Conservation (phyloP, 202 grass and related monocot species). For the Digitaria exilis region DNA sequence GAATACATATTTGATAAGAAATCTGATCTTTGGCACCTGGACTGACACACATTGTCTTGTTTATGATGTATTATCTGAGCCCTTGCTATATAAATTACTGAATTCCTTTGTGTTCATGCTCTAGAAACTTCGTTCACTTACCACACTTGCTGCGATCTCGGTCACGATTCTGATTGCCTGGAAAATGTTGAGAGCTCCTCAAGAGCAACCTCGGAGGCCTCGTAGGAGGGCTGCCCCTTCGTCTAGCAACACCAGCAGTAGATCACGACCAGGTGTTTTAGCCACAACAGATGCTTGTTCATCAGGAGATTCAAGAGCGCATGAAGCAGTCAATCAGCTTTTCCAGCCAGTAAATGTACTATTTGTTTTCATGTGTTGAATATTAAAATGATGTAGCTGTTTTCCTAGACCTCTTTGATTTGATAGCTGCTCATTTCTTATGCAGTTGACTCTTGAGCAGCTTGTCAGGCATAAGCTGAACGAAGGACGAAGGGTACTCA, state of each 20-base stretch:
- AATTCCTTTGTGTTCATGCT: conserved; percentile 42
- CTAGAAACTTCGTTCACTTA: conserved; percentile 89
- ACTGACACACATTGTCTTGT: neutral
- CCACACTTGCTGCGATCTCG: conserved; percentile 84
- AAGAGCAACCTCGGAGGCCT: conserved; percentile 77
- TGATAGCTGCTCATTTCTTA: conserved; percentile 40
- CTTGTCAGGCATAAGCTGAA: conserved; percentile 96
- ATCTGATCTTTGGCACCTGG: neutral
- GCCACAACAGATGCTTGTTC: conserved; percentile 66
- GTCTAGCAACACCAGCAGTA: conserved; percentile 60
- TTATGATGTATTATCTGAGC: conserved; percentile 23
- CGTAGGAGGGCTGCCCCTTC: conserved; percentile 60
- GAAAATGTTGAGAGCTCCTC: conserved; percentile 85
- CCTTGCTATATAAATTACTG: conserved; percentile 11
- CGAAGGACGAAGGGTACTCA: conserved; percentile 87
- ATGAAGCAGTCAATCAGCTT: conserved; percentile 84
- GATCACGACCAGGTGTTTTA: conserved; percentile 52
- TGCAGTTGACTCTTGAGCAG: conserved; percentile 92
- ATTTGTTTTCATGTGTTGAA: conserved; percentile 38
- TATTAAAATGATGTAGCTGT: conserved; percentile 4
- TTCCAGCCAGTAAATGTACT: conserved; percentile 95
- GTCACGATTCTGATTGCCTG: conserved; percentile 83
- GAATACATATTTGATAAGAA: neutral
- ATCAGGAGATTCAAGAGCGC: conserved; percentile 83
- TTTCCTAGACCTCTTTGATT: conserved; percentile 7